A percentile compares a stretch with the other conserved stretches of the same genome.
Evolutionary conservation across 2,329 filamentous ascomycete species (phyloP).

Genomic region (Fusarium vanettenii): DNA sequence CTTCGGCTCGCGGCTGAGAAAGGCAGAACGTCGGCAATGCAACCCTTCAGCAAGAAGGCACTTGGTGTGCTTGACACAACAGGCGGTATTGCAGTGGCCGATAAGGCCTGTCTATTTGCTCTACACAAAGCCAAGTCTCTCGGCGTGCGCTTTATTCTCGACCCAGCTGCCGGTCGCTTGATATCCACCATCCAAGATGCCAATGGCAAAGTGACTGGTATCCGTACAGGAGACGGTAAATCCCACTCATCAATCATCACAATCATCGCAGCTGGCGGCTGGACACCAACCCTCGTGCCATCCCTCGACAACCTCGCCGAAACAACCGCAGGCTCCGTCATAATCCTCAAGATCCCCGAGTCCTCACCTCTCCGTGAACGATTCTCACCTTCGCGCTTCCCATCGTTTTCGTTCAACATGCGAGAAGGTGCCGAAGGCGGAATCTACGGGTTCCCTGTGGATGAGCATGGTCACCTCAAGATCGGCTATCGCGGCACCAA

Average conservation of each 20-base stretch:
- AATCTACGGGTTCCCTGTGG: conserved; percentile 61
- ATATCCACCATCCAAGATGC: conserved; percentile 37
- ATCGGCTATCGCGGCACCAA: conserved; percentile 64
- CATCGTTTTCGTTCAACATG: conserved; percentile 19
- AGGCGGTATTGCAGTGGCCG: conserved; percentile 58
- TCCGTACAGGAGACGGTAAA: conserved; percentile 52
- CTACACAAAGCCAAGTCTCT: conserved; percentile 54
- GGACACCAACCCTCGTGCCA: conserved; percentile 33
- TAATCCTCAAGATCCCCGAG: conserved; percentile 28
- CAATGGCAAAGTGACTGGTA: conserved; percentile 46
- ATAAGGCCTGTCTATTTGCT: conserved; percentile 58
- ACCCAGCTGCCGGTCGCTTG: conserved; percentile 44
- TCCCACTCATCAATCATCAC: conserved; percentile 47
- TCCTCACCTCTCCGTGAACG: conserved; percentile 15
- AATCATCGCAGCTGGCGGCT: conserved; percentile 52
- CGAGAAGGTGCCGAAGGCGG: conserved; percentile 49
- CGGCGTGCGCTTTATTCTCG: conserved; percentile 57
- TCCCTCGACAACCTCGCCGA: conserved; percentile 35
- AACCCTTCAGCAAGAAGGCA: conserved; percentile 52
- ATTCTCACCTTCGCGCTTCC: conserved; percentile 31
- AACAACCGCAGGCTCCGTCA: conserved; percentile 36
- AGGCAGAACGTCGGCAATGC: conserved; percentile 47
- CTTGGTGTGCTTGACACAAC: conserved; percentile 58
- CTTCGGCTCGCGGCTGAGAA: conserved; percentile 42
- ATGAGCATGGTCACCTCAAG: conserved; percentile 58